A percentile compares a stretch with the other conserved stretches of the same genome.
Conservation (phyloP, 441 rosid genomes). For the Capsella rubella region DNA sequence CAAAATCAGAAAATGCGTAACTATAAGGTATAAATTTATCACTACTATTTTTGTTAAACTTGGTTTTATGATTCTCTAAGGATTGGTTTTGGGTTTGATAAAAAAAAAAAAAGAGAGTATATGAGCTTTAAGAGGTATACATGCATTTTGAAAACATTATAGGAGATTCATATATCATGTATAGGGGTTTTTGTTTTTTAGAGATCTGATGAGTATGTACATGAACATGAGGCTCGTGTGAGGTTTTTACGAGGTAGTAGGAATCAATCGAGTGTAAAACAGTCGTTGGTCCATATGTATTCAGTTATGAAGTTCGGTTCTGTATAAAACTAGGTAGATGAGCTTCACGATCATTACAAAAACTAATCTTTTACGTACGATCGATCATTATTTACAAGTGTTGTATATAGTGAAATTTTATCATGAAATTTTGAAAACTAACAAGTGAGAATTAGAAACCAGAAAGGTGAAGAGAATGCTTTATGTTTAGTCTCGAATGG, state of each 20-base stretch:
- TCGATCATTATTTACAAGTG: not conserved
- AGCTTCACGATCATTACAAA: not conserved
- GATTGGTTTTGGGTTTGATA: not conserved
- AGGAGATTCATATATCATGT: not conserved
- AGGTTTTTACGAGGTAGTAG: not conserved
- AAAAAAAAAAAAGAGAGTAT: not conserved
- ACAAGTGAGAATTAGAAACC: conserved; percentile 4
- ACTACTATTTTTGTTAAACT: not conserved
- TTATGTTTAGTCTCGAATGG: conserved; percentile 17
- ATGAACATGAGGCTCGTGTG: not conserved
- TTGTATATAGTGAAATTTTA: not conserved
- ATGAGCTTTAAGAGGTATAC: not conserved
- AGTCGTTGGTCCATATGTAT: not conserved
- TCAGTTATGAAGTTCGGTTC: not conserved
- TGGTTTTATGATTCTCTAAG: not conserved
- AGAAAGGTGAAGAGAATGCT: conserved; percentile 14
- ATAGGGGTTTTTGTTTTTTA: no score
- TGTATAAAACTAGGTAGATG: not conserved
- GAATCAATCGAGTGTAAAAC: not conserved
- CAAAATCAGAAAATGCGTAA: not conserved
- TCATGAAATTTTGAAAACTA: not conserved
- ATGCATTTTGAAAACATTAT: not conserved
- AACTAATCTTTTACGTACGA: not conserved
- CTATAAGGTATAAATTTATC: not conserved
- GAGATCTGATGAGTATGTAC: not conserved